Evolutionary conservation across 306 rosid species (phyloP), one percentile per base, ranked within the genome.

Genomic region (Rosa chinensis): DNA sequence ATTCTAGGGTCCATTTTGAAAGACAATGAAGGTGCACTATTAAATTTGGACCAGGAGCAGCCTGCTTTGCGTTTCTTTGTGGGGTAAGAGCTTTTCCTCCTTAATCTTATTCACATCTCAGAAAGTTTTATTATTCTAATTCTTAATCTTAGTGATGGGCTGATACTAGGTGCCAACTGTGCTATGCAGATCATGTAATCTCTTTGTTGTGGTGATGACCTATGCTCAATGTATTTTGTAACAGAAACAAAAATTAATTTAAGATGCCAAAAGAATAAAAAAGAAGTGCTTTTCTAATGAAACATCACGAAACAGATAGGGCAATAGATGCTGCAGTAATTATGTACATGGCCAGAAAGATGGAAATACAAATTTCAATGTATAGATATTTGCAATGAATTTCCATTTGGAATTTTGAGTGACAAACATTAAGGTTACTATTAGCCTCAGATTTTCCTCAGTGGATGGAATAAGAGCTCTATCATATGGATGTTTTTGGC

Each of bases 31-130:
- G 99, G 99, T 20, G 81, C 99, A 64, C 96, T 96, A 77, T 79
- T 96, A 78, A 96, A 96, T 85, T 89, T 96, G 91, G 99, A 96
- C 82, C 94, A 93, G 13, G 99, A 96, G 91, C 99, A 96, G 83
- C 99, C 99, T 42, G 99, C 99, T 55, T 86, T 96, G 84, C 97
- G 99, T 20, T 93, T 93, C 90, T 96, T 96, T 70, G 98, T 96
- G 28, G 99, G 99, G 99, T 93, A 86, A 85, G 88, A 70, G 63
- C 10, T 32, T 66, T 74, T 73, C 45, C 18, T 12, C 74, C 45
- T 62, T 61, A 11, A 55, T 25, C 67, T 50, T 37, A 9, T 62
- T 82, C 8, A 0, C 44, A 25, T 80, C 56, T 56, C 37, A 42
- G 23, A 58, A 49, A 11, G 49, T 55, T 56, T 50, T 8, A 14